Conservation (phyloP, 1,284 basidiomycete genomes). For the Golubevia sp. region DNA sequence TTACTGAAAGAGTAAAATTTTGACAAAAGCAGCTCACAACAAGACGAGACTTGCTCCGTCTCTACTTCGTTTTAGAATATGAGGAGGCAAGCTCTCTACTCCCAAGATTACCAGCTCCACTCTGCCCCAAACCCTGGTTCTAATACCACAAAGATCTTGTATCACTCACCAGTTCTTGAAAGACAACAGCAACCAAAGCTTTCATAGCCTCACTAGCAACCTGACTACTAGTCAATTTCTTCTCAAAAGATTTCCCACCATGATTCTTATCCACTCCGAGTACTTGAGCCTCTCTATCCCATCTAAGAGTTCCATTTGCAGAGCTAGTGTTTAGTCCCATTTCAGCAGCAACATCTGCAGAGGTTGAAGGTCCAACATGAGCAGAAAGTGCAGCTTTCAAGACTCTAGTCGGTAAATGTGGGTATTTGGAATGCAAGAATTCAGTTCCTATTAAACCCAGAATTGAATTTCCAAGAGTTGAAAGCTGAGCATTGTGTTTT, state of each 20-base stretch:
- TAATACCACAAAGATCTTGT: too few species aligned
- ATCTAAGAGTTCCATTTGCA: constrained; percentile 59
- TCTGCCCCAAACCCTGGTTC: too few species aligned
- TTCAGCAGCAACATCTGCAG: constrained; percentile 77
- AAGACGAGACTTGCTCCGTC: too few species aligned
- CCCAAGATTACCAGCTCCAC: too few species aligned
- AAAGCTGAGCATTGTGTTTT: constrained; percentile 76
- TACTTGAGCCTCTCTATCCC: constrained; percentile 50
- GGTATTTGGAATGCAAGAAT: constrained; percentile 79
- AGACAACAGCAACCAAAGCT: constrained; percentile 66
- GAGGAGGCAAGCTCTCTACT: too few species aligned
- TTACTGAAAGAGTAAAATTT: too few species aligned
- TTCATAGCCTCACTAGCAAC: constrained; percentile 63
- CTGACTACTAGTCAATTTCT: constrained; percentile 29
- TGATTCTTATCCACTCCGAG: constrained; percentile 23
- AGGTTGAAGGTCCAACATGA: constrained; percentile 83
- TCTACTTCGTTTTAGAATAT: too few species aligned
- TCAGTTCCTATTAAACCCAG: constrained; percentile 90
- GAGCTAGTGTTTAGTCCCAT: constrained; percentile 52
- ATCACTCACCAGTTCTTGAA: constrained; percentile 66
- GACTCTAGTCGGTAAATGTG: constrained; percentile 86
- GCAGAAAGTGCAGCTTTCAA: constrained; percentile 87
- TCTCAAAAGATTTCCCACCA: constrained; percentile 5
- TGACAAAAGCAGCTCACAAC: too few species aligned
- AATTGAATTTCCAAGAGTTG: constrained; percentile 82